A percentile compares a stretch with the other conserved stretches of the same genome.
phyloP scores from a whole-genome alignment of 2,329 filamentous ascomycete species.

The Aspergillus pseudoviridinutans region DNA sequence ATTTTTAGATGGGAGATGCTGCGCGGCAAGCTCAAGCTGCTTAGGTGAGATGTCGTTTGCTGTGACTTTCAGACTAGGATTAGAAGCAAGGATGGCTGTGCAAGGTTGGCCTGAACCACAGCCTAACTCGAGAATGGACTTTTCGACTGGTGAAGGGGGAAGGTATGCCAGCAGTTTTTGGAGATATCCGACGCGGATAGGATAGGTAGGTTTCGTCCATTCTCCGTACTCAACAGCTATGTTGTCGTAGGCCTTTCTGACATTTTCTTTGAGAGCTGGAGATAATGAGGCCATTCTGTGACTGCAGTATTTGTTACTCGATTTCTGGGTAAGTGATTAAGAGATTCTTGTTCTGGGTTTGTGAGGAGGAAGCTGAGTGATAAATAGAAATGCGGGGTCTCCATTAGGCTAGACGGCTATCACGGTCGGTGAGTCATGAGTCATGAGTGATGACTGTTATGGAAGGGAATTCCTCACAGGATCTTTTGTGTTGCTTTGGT shows the following conservation, averaged over 20 bases:
- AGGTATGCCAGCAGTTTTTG: conserved; percentile 23
- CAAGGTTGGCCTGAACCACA: conserved; percentile 39
- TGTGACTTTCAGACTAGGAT: conserved; percentile 24
- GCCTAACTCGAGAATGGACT: conserved; percentile 37
- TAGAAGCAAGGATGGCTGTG: conserved; percentile 19
- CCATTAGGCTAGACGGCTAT: not conserved
- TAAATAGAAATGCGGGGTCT: not conserved
- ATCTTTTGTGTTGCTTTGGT: too few relatives aligned
- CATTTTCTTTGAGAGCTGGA: not conserved
- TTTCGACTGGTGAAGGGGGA: not conserved
- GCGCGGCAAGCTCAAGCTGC: conserved; percentile 36
- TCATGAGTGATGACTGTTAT: too few relatives aligned
- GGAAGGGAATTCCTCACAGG: too few relatives aligned
- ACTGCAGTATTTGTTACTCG: too few relatives aligned
- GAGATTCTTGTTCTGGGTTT: not conserved
- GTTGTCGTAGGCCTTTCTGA: conserved; percentile 30
- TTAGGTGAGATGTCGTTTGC: conserved; percentile 43
- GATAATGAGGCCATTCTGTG: not conserved
- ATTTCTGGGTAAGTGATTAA: not conserved
- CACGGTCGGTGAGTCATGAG: too few relatives aligned
- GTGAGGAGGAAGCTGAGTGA: not conserved
- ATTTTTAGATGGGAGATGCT: conserved; percentile 14
- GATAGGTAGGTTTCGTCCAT: conserved; percentile 29
- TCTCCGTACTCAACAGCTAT: conserved; percentile 34
- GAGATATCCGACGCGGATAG: conserved; percentile 30